phyloP scores from a whole-genome alignment of 257 asterid species.

The Oldenlandia corymbosa region DNA sequence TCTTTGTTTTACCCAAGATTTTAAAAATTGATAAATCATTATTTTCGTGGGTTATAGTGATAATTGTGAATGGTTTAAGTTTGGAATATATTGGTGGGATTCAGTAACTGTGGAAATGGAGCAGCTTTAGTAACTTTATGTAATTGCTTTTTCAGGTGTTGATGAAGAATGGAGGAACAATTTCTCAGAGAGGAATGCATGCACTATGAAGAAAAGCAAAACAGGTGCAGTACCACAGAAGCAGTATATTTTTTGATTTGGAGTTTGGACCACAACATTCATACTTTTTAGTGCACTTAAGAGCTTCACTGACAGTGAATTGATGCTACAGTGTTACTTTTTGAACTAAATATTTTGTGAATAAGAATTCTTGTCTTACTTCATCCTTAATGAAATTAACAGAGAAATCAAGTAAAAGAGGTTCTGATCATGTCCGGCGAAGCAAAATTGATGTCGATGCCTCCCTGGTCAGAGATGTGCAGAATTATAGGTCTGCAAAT shows the following conservation, averaged over 20 bases:
- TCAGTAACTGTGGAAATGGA: constrained; percentile 34
- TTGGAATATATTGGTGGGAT: constrained; percentile 43
- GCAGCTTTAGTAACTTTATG: constrained; percentile 46
- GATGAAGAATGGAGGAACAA: constrained; percentile 92
- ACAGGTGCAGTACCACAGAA: constrained; percentile 58
- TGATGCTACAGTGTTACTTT: constrained; percentile 7
- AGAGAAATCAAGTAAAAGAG: constrained; percentile 46
- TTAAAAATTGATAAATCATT: constrained; percentile 19
- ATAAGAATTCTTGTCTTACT: constrained; percentile 9
- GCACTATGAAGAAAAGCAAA: constrained; percentile 87
- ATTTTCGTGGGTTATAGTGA: constrained; percentile 18
- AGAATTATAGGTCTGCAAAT: constrained; percentile 55
- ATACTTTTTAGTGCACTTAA: constrained; percentile 16
- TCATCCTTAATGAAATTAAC: constrained; percentile 16
- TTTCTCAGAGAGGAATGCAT: constrained; percentile 65
- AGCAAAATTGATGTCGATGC: constrained; percentile 64
- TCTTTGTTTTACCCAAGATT: constrained; percentile 22
- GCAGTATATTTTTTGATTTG: constrained; percentile 22
- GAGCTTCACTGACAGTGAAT: constrained; percentile 8
- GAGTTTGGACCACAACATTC: constrained; percentile 59
- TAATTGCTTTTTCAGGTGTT: constrained; percentile 73
- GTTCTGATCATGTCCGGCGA: constrained; percentile 44
- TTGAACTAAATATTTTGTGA: neutral
- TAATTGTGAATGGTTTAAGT: constrained; percentile 20
- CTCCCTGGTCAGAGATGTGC: constrained; percentile 60